Evolutionary conservation across 495 filamentous ascomycete species (phyloP), one percentile per base, ranked within the genome.

Genomic region (Achaetomiella virescens): DNA sequence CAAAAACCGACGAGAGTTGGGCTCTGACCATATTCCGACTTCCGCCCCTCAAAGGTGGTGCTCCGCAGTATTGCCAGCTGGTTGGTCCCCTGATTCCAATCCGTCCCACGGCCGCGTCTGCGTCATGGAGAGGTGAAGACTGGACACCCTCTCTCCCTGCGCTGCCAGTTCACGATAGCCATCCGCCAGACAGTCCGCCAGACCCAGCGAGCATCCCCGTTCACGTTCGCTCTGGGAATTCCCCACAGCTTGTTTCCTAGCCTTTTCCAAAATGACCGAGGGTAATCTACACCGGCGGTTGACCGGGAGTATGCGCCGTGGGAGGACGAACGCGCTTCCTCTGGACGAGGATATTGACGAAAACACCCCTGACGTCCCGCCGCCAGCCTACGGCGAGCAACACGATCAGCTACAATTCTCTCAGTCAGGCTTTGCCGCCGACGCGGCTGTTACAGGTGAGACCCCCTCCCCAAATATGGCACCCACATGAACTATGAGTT

Each of bases 401-500:
- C 66, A 67, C 49, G 70, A 77, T 56, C 70, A 74, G 50, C 62
- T 78, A n/a, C 69, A 72, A 49, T 71, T 78, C 45, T 72, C 71
- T n/a, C 76, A 75, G 52, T 49, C 72, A 15, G 76, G 76, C 11
- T 77, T 78, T 52, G 66, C 71, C n/a, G 75, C 76, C 25, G 74
- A 70, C 15, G 75, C 75, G 7, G 69, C 66, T 18, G 66, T 78
- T 18, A 77, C 75, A 9, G 67, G 71, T 74, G 64, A 20, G 65
- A n/a, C n/a, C n/a, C n/a, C 21, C 7, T 25, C 22, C 22, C 41
- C 50, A 21, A 33, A 12, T 47, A 12, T 0, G 31, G 0, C 18
- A 7, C 38, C 25, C 31, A 9, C 41, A 22, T 25, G 48, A 24
- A 52, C 20, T n/a, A 27, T 6, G 52, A 17, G 41, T 21, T 25